Evolutionary conservation across 805 yeast genomes (phyloP), one percentile per base, ranked within the genome.

Genomic region (Candida bentonensis): DNA sequence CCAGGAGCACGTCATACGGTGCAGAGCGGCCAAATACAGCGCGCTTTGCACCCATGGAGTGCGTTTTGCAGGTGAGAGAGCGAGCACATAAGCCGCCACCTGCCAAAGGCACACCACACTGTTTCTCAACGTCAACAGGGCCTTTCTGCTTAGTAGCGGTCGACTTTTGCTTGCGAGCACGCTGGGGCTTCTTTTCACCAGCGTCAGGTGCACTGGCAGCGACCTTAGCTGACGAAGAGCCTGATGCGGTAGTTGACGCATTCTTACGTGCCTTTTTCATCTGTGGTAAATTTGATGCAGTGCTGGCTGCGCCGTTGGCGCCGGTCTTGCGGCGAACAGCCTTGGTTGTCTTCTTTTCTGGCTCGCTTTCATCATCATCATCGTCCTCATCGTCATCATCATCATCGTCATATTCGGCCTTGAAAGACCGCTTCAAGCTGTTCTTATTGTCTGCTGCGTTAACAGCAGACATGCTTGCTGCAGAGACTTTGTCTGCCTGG

Each of bases 1-100:
- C 85, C 46, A 86, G 65, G 43, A 86, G 65, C 26, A 76, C 78
- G 60, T 86, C 95, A 62, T 83, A 86, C 1, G 94, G 85, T 13
- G 87, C 86, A 42, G 88, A 76, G 56, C 96, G 72, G 3, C 96
- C 96, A 20, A 76, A 78, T 22, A 86, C 95, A 1, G 94, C 86
- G 55, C 95, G 73, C 54, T 86, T 86, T 26, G 95, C 94, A 23
- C 95, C 95, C 94, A 86, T 84, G 1, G 94, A 82, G 62, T 86
- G 96, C 0, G 95, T 84, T 57, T 86, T 86, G 68, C 96, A 86
- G 0, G 95, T 86, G 51, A 86, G 65, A 0, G 95, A 84, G 45
- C 95, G 69, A 1, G 95, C 94, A 68, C 96, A 86, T 56, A 74
- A 77, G 0, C 92, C 94, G 4, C 95, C 95, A 50, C 78, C 79